Evolutionary conservation across 768 basidiomycete genomes (phyloP), one percentile per base, ranked within the genome.

Genomic region (Goffeauzyma gilvescens): DNA sequence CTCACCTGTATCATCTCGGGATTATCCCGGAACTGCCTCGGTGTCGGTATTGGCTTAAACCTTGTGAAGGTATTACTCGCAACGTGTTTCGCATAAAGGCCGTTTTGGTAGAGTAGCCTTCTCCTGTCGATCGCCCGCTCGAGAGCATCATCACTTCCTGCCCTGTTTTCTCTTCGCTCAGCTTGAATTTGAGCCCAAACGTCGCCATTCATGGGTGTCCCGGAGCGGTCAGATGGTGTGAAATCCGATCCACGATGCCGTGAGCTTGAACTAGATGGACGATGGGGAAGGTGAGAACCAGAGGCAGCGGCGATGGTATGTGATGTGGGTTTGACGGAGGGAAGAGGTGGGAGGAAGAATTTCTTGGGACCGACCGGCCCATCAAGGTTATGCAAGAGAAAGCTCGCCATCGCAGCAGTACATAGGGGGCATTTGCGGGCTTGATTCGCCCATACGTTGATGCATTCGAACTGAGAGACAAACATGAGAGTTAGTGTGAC

Each of bases 51-150:
- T 15, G 87, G 86, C n/a, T 76, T 75, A 61, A 81, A 90, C 38
- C 79, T 75, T 4, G 87, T 89, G 53, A 72, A 76, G 1, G 73
- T 58, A 54, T 93, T 95, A 23, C 83, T 85, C 3, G 83, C 87
- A 38, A 93, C 75, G 57, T 95, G 87, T 86, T 90, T 93, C 12
- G 79, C 84, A 55, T 81, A 90, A 5, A 89, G 64, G 46, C 74
- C 64, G 49, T 83, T 75, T 31, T 73, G 67, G 57, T 90, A 93
- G 18, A 93, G 68, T 79, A 81, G 81, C 46, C 75, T 69, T 34
- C 87, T 68, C 49, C 71, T 72, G 24, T 71, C 69, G 30, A 90
- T 73, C 1, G 83, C 80, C 9, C 74, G 66, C 45, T 86, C 78
- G 22, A 90, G 69, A 41, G 74, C 75, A 58, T 85, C 82, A 2